phyloP scores from a whole-genome alignment of 306 rosid species.

The Aeschynomene evenia region DNA sequence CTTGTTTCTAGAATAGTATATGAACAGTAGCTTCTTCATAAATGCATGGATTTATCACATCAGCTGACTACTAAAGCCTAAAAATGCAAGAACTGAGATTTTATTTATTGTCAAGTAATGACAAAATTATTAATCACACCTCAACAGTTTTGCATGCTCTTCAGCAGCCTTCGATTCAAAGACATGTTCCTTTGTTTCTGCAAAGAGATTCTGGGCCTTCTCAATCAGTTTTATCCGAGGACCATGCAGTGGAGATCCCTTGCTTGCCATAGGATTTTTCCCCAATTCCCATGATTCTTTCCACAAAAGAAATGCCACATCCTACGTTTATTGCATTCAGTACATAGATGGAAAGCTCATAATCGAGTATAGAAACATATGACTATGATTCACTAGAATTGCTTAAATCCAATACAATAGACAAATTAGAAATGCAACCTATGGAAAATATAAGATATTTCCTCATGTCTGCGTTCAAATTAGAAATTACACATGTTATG shows the following conservation, averaged over 20 bases:
- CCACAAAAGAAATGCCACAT: conserved; percentile 93
- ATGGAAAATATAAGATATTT: background rate
- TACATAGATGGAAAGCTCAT: conserved; percentile 15
- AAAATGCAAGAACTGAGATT: conserved; percentile 9
- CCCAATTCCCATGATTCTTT: conserved; percentile 92
- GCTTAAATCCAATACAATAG: conserved; percentile 9
- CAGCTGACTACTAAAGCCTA: conserved; percentile 27
- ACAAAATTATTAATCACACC: conserved; percentile 40
- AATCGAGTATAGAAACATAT: conserved; percentile 10
- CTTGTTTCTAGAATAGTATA: conserved; percentile 6
- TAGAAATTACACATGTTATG: conserved; percentile 15
- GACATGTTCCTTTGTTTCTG: conserved; percentile 82
- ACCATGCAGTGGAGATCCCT: conserved; percentile 93
- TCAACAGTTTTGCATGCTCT: conserved; percentile 89
- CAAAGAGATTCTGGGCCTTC: conserved; percentile 71
- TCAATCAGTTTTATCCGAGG: conserved; percentile 88
- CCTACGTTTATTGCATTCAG: conserved; percentile 50
- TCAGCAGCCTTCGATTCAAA: conserved; percentile 96
- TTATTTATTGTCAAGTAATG: conserved; percentile 2
- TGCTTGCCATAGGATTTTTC: conserved; percentile 95
- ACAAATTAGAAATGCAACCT: conserved; percentile 1
- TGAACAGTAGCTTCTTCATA: conserved; percentile 2
- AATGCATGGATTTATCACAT: background rate
- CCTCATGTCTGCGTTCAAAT: conserved; percentile 11
- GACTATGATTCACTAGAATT: conserved; percentile 18